Conservation (phyloP, 192 early-diverging fungal species). For the Entomortierella lignicola region DNA sequence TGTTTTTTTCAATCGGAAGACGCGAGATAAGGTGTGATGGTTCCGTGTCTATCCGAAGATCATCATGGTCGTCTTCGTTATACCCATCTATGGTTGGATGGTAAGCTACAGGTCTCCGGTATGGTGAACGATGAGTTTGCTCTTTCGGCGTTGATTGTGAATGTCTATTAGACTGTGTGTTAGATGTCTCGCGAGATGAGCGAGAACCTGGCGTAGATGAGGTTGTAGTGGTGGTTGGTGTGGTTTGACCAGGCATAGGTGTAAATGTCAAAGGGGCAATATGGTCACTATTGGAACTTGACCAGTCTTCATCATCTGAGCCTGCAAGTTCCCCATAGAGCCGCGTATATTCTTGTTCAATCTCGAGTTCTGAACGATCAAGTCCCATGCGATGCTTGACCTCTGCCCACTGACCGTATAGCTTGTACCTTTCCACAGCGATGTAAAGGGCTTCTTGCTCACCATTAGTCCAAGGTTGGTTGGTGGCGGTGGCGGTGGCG, state of each 20-base stretch:
- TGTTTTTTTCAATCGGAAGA: constrained; percentile 15
- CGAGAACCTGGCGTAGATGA: constrained; percentile 18
- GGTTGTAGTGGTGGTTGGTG: constrained; percentile 16
- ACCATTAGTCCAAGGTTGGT: constrained; percentile 24
- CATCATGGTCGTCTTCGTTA: constrained; percentile 15
- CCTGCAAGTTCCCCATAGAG: constrained; percentile 43
- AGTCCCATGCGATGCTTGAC: constrained; percentile 31
- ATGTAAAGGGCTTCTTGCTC: constrained; percentile 48
- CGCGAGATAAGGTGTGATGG: neutral
- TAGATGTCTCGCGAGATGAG: constrained; percentile 31
- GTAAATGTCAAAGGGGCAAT: neutral
- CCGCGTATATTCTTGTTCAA: constrained; percentile 47
- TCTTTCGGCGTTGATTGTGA: constrained; percentile 2
- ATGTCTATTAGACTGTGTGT: neutral
- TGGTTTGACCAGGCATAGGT: neutral
- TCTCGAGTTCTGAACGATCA: constrained; percentile 23
- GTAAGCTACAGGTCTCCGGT: neutral
- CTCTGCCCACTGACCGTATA: constrained; percentile 39
- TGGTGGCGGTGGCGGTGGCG: neutral
- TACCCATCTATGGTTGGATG: constrained; percentile 4
- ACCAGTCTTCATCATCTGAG: constrained; percentile 26
- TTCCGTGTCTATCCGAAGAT: constrained; percentile 4
- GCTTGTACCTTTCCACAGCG: constrained; percentile 33
- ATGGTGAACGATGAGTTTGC: neutral
- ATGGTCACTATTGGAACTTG: neutral